phyloP scores from a whole-genome alignment of 228 moss, liverwort and hornwort species.

The Sphagnum magellanicum region DNA sequence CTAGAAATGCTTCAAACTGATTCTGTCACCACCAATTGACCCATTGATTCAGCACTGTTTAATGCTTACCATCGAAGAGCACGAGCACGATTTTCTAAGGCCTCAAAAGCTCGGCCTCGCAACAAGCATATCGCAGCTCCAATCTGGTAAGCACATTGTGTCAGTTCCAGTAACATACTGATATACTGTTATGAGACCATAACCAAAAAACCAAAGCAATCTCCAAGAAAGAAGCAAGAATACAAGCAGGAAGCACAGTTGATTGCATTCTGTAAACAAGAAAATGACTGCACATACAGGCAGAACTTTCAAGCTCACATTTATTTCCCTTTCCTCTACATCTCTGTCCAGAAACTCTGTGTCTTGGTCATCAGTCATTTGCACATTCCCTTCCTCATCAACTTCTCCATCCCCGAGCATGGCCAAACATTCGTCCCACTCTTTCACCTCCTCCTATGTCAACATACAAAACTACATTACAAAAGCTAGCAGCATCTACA shows the following conservation, averaged over 20 bases:
- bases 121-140: constrained; percentile 85
- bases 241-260: too few species aligned
- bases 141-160: constrained; percentile 27
- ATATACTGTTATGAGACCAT: too few species aligned
- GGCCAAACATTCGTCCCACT: constrained; percentile 94
- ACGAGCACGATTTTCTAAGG: constrained; percentile 88
- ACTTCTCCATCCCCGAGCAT: constrained; percentile 97
- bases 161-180: too few species aligned
- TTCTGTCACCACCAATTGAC: too few species aligned
- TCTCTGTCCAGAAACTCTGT: constrained; percentile 72
- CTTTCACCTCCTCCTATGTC: constrained; percentile 77
- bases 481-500: neutral
- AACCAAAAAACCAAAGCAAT: too few species aligned
- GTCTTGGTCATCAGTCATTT: constrained; percentile 66
- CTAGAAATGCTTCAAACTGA: too few species aligned
- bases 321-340: constrained; percentile 84
- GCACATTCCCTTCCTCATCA: constrained; percentile 92
- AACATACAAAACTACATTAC: neutral
- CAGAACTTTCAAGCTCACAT: constrained; percentile 19
- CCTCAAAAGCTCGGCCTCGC: constrained; percentile 91
- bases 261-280: too few species aligned
- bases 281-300: too few species aligned
- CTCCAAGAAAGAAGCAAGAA: too few species aligned
- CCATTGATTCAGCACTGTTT: too few species aligned
- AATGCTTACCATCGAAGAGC: constrained; percentile 64